phyloP scores from a whole-genome alignment of 768 basidiomycete species.

The Lactarius hengduanensis region DNA sequence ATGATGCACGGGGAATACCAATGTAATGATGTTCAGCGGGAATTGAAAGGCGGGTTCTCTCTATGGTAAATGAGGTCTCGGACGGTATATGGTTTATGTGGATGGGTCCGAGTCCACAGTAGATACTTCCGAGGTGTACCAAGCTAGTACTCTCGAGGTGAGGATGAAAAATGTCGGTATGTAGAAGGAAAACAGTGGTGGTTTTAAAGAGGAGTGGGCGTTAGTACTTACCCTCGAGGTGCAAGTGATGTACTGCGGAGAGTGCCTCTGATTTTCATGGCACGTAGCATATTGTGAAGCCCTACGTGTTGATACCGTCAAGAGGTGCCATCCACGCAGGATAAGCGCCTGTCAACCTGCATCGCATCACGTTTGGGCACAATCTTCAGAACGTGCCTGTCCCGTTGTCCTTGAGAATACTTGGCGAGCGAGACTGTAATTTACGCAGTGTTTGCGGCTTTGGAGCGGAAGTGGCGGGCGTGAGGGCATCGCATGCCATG shows the following conservation, averaged over 20 bases:
- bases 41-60: not conserved
- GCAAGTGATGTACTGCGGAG: not conserved
- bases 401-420: not conserved
- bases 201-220: not conserved
- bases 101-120: not conserved
- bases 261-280: not conserved
- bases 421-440: not conserved
- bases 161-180: not conserved
- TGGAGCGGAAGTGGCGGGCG: not conserved
- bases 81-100: not conserved
- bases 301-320: not conserved
- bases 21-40: not conserved
- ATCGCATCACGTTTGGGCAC: not conserved
- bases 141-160: not conserved
- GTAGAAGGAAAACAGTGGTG: not conserved
- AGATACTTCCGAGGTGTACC: not conserved
- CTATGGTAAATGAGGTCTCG: not conserved
- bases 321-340: not conserved
- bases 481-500: not conserved
- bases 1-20: not conserved
- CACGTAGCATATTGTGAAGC: not conserved
- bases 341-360: not conserved
- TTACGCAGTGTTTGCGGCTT: not conserved
- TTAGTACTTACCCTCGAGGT: too few species aligned
- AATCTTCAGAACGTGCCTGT: not conserved